Conservation (phyloP, 2,329 filamentous ascomycete genomes). For the Juglanconis oblonga region DNA sequence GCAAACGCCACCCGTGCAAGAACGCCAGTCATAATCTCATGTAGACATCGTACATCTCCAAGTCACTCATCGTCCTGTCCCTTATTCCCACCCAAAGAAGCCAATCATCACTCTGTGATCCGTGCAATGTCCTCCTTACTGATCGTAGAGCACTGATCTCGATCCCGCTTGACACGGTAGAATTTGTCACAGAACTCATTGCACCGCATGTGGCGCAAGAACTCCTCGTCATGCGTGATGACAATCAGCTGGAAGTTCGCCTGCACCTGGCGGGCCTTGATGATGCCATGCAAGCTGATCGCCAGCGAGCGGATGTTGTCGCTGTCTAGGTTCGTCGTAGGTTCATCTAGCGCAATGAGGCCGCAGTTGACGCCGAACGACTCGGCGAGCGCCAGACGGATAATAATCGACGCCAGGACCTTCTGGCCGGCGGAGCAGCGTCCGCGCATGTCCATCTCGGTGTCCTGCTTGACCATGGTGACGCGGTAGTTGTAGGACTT, state of each 20-base stretch:
- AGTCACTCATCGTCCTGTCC: background rate
- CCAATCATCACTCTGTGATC: constrained; percentile 31
- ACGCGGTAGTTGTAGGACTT: constrained; percentile 95
- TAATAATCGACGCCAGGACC: constrained; percentile 94
- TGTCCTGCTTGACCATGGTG: constrained; percentile 95
- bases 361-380: constrained; percentile 96
- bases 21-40: background rate
- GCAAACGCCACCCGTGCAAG: background rate
- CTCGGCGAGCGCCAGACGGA: constrained; percentile 91
- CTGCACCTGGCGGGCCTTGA: constrained; percentile 77
- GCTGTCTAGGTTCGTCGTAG: constrained; percentile 91
- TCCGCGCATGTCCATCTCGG: constrained; percentile 99
- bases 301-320: constrained; percentile 94
- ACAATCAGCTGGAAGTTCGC: constrained; percentile 97
- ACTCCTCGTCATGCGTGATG: constrained; percentile 98
- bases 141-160: constrained; percentile 84
- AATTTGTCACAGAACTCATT: constrained; percentile 91
- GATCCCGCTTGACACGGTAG: constrained; percentile 79
- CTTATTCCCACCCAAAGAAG: background rate
- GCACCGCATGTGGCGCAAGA: constrained; percentile 88
- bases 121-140: constrained; percentile 62
- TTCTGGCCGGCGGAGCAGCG: constrained; percentile 96
- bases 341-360: constrained; percentile 93
- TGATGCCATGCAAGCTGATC: constrained; percentile 80
- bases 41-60: background rate